Evolutionary conservation across 2,329 filamentous ascomycete genomes (phyloP).

Genomic region (Dryadomyces sulphureus): DNA sequence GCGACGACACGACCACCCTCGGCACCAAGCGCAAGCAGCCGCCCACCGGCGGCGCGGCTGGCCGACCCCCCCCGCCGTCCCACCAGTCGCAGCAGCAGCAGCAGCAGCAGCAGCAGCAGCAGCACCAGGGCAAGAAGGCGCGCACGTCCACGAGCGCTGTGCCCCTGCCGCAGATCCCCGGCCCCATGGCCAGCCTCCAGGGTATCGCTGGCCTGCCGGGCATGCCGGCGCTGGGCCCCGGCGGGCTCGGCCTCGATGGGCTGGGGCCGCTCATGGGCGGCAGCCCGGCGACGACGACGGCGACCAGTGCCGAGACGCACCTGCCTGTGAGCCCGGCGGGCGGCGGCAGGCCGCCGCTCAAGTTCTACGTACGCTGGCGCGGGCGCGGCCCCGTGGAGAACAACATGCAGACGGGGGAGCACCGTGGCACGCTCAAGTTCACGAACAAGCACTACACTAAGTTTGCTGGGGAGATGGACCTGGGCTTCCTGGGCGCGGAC

Average conservation of each 20-base stretch:
- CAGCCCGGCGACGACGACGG: neutral
- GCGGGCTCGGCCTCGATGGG: constrained; percentile 6
- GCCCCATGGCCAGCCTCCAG: neutral
- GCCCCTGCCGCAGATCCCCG: neutral
- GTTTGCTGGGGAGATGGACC: constrained; percentile 13
- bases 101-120: constrained; percentile 1
- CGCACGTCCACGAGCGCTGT: neutral
- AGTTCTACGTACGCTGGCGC: constrained; percentile 14
- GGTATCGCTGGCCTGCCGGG: constrained; percentile 8
- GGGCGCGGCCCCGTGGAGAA: constrained; percentile 14
- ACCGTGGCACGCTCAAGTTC: constrained; percentile 15
- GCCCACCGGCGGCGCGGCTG: constrained; percentile 5
- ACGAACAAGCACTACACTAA: constrained; percentile 14
- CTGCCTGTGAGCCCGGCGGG: neutral
- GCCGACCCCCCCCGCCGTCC: neutral
- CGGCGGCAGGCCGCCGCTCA: constrained; percentile 7
- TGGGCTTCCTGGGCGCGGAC: constrained; percentile 12
- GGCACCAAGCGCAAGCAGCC: constrained; percentile 13
- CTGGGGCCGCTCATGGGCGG: constrained; percentile 8
- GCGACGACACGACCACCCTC: constrained; percentile 2
- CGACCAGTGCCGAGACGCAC: neutral
- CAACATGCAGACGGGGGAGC: constrained; percentile 11
- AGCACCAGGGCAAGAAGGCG: constrained; percentile 5
- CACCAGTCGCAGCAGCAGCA: neutral
- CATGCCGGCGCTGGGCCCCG: constrained; percentile 4